Evolutionary conservation across 768 basidiomycete species (phyloP), one percentile per base, ranked within the genome.

Genomic region (Sistotremastrum niveocremeum): DNA sequence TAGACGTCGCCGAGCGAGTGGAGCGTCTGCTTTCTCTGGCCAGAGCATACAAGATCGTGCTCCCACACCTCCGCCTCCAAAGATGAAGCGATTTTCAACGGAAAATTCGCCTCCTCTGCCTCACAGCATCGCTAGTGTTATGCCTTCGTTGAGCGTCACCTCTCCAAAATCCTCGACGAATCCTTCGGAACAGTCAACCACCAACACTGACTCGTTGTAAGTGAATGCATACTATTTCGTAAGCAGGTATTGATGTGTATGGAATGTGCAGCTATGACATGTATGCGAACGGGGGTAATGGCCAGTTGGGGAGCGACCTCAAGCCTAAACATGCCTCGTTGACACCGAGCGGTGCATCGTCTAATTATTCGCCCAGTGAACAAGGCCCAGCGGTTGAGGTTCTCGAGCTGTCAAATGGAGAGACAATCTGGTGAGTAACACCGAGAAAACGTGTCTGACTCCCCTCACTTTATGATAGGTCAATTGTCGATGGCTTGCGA

Each of bases 41-140:
- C 78, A 80, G 47, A 87, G 86, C 38, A 69, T 87, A 31, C 79
- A 84, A 52, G 87, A 89, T 52, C 81, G 86, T 44, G 81, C 67
- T 8, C 86, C 85, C 7, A 89, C 87, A 6, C 86, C 86, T n/a
- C 87, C 86, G 11, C 87, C 87, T 33, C 77, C 82, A 4, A 66
- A 70, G 36, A 52, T 61, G 33, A 72, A 72, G 50, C 75, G 81
- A 35, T 84, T 86, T 64, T 82, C 83, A 20, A 67, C 64, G 48
- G 79, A 81, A 53, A 65, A 65, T 35, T 72, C 79, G 3, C 83
- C 84, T 38, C 84, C 84, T 7, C 68, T 86, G 34, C 84, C 84
- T 7, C 72, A 73, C 59, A 81, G 42, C 74, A 81, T 36, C 60
- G 66, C 48, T 69, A 76, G 8, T 66, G 77, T 46, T 61, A 68